Percentiles rank a stretch among this genome's conserved stretches.
These are phyloP conservation scores for Pseudocercospora fuligena DNA, from an alignment of 2,329 filamentous ascomycete genomes.

Conservation along the genomic window DNA sequence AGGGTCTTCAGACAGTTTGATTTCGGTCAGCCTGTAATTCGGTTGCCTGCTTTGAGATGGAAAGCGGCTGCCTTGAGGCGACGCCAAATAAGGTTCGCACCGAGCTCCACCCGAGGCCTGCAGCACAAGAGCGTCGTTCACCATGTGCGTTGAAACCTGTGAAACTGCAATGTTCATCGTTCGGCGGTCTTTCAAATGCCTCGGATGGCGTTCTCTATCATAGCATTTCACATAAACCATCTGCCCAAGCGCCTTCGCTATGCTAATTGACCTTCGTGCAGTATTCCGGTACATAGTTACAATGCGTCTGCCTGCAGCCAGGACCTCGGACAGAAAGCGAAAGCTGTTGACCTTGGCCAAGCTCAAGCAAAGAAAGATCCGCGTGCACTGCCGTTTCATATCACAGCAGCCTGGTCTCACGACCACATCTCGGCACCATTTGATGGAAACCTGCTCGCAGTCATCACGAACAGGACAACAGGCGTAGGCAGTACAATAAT, in stretches of 20 bases:
- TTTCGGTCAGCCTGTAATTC: not conserved
- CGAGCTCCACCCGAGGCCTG: not conserved
- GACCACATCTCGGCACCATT: not conserved
- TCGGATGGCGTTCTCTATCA: not conserved
- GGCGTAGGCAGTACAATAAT: not conserved
- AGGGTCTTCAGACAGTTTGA: not conserved
- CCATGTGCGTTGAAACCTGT: not conserved
- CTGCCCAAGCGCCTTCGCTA: not conserved
- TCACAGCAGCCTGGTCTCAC: constrained; percentile 7
- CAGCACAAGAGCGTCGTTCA: not conserved
- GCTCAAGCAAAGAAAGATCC: constrained; percentile 5
- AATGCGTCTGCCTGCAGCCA: not conserved
- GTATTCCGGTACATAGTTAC: constrained; percentile 6
- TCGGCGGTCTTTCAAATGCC: not conserved
- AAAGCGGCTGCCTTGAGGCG: not conserved
- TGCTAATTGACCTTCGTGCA: constrained; percentile 6
- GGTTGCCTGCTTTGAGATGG: not conserved
- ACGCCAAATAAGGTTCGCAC: not conserved
- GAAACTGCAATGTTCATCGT: too few relatives aligned
- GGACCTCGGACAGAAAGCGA: not conserved
- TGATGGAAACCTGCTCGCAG: not conserved
- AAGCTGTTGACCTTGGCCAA: constrained; percentile 3
- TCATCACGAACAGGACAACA: not conserved
- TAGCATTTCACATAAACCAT: not conserved
- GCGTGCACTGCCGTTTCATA: not conserved